A percentile compares a stretch with the other conserved stretches of the same genome.
These are phyloP conservation scores for Plantago coronopus DNA, from an alignment of 305 asterid genomes.

Conservation along the genomic window DNA sequence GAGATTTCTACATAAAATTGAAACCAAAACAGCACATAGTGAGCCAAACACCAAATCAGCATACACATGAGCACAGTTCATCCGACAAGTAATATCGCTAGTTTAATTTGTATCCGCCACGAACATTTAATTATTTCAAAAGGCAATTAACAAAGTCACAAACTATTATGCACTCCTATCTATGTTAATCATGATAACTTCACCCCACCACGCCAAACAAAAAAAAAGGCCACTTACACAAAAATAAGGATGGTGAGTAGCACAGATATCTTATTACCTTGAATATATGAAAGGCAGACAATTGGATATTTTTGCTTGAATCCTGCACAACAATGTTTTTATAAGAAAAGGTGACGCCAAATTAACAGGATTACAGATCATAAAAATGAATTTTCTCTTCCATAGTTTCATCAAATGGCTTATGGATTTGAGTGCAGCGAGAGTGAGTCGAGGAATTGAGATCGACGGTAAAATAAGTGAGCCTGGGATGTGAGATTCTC, in stretches of 20 bases:
- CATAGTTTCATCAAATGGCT: slow-evolving; percentile 8
- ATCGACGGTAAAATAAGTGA: slow-evolving; percentile 11
- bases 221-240: neutral
- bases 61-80: no score
- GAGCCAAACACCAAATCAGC: neutral
- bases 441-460: neutral
- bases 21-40: neutral
- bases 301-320: slow-evolving; percentile 88
- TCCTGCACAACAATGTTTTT: slow-evolving; percentile 50
- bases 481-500: slow-evolving; percentile 12
- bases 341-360: slow-evolving; percentile 12
- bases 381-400: slow-evolving; percentile 9
- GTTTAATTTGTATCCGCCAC: neutral
- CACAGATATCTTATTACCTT: slow-evolving; percentile 47
- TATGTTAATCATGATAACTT: neutral
- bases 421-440: slow-evolving; percentile 14
- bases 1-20: neutral
- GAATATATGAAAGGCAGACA: slow-evolving; percentile 94
- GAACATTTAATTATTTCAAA: neutral
- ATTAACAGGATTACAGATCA: slow-evolving; percentile 4
- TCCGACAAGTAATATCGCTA: no score
- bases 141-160: neutral
- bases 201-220: neutral
- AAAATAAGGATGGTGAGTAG: slow-evolving; percentile 10
- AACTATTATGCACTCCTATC: neutral